Evolutionary conservation across 352 stramenopile species (phyloP).

Genomic region (Globisporangium heterothallicum): DNA sequence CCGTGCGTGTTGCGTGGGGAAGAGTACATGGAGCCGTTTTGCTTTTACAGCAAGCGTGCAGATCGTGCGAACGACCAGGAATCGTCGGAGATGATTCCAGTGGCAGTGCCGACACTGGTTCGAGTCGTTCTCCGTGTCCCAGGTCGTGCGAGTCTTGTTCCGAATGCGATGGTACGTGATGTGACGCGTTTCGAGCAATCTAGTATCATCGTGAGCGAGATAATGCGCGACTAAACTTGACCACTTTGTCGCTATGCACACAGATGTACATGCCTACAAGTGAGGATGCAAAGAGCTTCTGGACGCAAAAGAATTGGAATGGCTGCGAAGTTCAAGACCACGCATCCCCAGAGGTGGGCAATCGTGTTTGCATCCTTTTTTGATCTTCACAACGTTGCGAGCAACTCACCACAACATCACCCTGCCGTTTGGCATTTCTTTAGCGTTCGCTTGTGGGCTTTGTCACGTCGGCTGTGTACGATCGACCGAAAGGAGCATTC

Average conservation of each 20-base stretch:
- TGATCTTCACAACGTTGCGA: background rate
- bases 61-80: background rate
- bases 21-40: conserved; percentile 69
- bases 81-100: conserved; percentile 26
- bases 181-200: background rate
- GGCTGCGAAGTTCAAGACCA: conserved; percentile 19
- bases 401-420: background rate
- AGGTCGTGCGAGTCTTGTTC: conserved; percentile 45
- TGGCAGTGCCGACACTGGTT: conserved; percentile 66
- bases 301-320: conserved; percentile 28
- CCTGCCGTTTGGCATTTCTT: background rate
- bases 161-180: conserved; percentile 59
- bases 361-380: background rate
- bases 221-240: conserved; percentile 4
- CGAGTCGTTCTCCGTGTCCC: conserved; percentile 46
- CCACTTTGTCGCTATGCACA: background rate
- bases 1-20: conserved; percentile 53
- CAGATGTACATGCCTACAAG: conserved; percentile 31
- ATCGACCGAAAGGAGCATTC: conserved; percentile 62
- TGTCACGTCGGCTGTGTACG: conserved; percentile 75
- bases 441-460: conserved; percentile 49
- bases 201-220: background rate
- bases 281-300: conserved; percentile 21
- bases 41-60: conserved; percentile 32
- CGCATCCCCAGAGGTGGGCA: conserved; percentile 6